A percentile compares a stretch with the other conserved stretches of the same genome.
Evolutionary conservation across 306 rosid species (phyloP).

Genomic region (Aeschynomene evenia): DNA sequence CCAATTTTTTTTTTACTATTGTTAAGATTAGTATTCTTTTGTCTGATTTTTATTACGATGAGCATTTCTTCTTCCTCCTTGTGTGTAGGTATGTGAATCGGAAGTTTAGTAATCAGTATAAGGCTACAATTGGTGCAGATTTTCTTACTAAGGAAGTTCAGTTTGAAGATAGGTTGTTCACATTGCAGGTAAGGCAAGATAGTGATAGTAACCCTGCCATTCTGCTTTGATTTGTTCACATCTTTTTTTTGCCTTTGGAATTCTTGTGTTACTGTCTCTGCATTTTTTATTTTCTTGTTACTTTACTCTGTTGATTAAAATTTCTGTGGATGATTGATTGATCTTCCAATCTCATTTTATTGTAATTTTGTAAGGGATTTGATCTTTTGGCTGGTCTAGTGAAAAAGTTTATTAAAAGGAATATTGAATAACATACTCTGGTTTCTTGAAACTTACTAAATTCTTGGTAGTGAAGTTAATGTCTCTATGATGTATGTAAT

Average conservation of each 20-base stretch:
- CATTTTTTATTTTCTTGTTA: neutral
- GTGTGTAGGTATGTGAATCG: constrained; percentile 88
- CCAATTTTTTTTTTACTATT: neutral
- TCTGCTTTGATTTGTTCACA: neutral
- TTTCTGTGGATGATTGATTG: constrained; percentile 4
- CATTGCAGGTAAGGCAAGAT: constrained; percentile 87
- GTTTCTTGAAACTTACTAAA: neutral
- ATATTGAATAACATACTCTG: neutral
- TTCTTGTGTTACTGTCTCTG: neutral
- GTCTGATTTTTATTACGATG: constrained; percentile 21
- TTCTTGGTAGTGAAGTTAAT: neutral
- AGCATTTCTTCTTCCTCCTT: constrained; percentile 16
- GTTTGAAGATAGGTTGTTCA: constrained; percentile 95
- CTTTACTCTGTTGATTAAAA: neutral
- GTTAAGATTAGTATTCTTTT: neutral
- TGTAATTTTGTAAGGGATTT: neutral
- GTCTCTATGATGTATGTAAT: neutral
- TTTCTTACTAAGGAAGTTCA: constrained; percentile 99
- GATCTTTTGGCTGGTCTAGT: neutral
- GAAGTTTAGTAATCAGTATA: constrained; percentile 97
- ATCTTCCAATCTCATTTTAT: neutral
- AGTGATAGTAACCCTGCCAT: neutral
- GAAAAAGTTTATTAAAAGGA: neutral
- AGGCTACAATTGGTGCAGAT: constrained; percentile 99
- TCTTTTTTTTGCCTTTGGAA: neutral